phyloP scores from a whole-genome alignment of 352 stramenopile genomes.

The Phytophthora cryptogea region DNA sequence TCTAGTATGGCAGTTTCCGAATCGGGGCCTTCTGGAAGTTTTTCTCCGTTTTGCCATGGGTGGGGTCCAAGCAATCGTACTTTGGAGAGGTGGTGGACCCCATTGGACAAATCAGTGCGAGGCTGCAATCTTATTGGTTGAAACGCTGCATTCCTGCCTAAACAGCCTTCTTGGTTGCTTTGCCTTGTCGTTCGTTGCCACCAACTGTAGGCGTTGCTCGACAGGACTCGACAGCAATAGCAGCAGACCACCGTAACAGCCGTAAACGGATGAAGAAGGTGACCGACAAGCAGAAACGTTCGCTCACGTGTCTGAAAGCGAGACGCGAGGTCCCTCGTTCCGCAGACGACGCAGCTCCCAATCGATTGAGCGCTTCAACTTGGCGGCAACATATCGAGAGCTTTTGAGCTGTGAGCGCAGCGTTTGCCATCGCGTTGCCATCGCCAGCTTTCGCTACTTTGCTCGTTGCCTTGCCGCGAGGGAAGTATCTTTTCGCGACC shows the following conservation, averaged over 20 bases:
- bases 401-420: too few species aligned
- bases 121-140: slow-evolving; percentile 1
- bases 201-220: neutral
- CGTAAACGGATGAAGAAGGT: neutral
- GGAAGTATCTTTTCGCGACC: too few species aligned
- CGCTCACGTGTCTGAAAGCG: neutral
- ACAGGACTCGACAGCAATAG: neutral
- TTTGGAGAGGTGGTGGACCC: slow-evolving; percentile 6
- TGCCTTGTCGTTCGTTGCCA: neutral
- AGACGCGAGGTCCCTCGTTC: neutral
- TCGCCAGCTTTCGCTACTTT: too few species aligned
- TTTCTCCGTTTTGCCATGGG: slow-evolving; percentile 35
- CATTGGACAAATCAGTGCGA: slow-evolving; percentile 25
- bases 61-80: slow-evolving; percentile 28
- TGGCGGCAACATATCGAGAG: neutral
- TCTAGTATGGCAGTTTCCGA: slow-evolving; percentile 23
- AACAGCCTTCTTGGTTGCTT: neutral
- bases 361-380: neutral
- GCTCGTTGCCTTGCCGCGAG: too few species aligned
- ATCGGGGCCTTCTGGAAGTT: slow-evolving; percentile 47
- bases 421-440: too few species aligned
- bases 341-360: neutral
- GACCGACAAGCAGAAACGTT: neutral
- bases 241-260: neutral
- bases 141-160: neutral